Conservation (phyloP, 371 early-diverging fungal genomes). For the Homolaphlyctis polyrhiza region DNA sequence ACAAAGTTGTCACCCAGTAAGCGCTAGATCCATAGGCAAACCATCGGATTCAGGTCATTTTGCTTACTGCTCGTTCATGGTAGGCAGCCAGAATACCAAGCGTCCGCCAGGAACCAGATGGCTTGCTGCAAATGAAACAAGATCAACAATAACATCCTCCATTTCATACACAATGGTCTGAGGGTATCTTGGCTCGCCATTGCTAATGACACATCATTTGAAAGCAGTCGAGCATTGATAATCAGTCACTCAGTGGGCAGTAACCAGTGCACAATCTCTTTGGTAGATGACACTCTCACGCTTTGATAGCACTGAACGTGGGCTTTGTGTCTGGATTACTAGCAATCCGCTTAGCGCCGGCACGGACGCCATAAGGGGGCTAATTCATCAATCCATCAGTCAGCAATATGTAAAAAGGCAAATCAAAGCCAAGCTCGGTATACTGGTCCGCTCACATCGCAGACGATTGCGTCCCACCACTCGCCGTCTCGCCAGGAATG, state of each 20-base stretch:
- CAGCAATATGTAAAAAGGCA: neutral
- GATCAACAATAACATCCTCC: slow-evolving; percentile 79
- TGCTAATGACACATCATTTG: slow-evolving; percentile 27
- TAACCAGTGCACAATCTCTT: slow-evolving; percentile 49
- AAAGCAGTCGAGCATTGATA: slow-evolving; percentile 41
- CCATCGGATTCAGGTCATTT: neutral
- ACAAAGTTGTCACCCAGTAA: neutral
- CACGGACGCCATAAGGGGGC: slow-evolving; percentile 97
- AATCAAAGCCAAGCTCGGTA: slow-evolving; percentile 19
- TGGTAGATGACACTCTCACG: slow-evolving; percentile 42
- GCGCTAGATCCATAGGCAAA: neutral
- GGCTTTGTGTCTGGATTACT: slow-evolving; percentile 38
- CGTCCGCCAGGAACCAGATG: slow-evolving; percentile 80
- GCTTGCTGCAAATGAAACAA: slow-evolving; percentile 78
- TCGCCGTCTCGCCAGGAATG: slow-evolving; percentile 71
- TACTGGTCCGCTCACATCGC: slow-evolving; percentile 68
- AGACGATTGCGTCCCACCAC: slow-evolving; percentile 54
- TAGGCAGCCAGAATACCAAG: slow-evolving; percentile 95
- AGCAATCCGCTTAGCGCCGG: slow-evolving; percentile 91
- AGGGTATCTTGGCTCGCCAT: slow-evolving; percentile 57
- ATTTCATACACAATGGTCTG: slow-evolving; percentile 91
- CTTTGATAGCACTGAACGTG: slow-evolving; percentile 36
- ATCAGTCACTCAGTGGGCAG: slow-evolving; percentile 45
- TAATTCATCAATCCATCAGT: slow-evolving; percentile 14
- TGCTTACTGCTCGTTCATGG: slow-evolving; percentile 72